Base-by-base conservation (phyloP, 768 basidiomycete species). In the Tricholoma flavovirens region DNA sequence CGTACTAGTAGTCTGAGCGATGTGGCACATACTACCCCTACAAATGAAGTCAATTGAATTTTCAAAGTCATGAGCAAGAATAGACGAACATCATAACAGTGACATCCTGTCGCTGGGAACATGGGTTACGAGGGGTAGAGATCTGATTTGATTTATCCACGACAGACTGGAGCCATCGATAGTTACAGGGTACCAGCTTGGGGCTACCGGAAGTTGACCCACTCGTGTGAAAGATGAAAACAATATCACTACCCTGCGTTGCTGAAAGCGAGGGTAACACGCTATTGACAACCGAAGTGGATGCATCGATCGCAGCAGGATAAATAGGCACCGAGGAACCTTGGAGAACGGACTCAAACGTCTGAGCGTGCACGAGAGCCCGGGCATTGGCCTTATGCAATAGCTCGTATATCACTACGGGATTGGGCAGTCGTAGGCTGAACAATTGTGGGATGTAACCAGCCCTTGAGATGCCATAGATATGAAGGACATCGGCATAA, bases 21-120 rank as follows among this genome's bases (percentile, higher is more conserved):
- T 90, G 70, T 90, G 89, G 66, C 85, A 89, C 86, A 90, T 87
- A 75, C 85, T 87, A 56, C 89, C 88, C 77, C 87, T 89, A 73
- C 62, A 42, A 67, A 58, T 4, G 15, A 46, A 33, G 58, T 52
- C 36, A 43, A 43, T 30, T 14, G 19, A 30, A 52, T 49, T 51
- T 48, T 43, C 50, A 11, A 17, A 9, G 21, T n/a, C 24, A 46
- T 50, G 26, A 42, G 46, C 33, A 21, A 12, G 33, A 60, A 57
- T 55, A 33, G 53, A 77, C 84, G 70, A 62, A 85, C 84, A 85
- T 79, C 81, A 79, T 63, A 12, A 75, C 75, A 12, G 75, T 76
- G 55, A 86, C 81, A 60, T 87, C 83, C 66, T 75, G 79, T 54
- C 72, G 69, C 11, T 22, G 15, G 1, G 46, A 49, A 24, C 69